Evolutionary conservation across 2,329 filamentous ascomycete genomes (phyloP), one percentile per base, ranked within the genome.

Genomic region (Trichoderma harzianum): DNA sequence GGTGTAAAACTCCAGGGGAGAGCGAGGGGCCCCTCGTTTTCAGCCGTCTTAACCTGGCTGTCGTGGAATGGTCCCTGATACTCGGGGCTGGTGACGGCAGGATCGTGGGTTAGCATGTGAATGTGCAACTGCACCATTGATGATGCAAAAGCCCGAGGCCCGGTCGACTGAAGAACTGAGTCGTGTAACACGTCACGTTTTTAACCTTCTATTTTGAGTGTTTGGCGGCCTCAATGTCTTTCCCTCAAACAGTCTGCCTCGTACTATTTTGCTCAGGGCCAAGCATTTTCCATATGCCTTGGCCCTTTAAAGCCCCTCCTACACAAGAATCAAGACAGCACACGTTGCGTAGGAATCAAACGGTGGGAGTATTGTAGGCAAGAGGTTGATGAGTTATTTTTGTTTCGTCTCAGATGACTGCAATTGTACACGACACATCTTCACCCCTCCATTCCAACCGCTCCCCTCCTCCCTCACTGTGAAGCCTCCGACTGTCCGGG

Each of bases 401-500:
- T 69, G n/a, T 76, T 78, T 75, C 34, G 72, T 78, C 76, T 79
- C 76, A 51, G 75, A 74, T 75, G 73, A 69, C 72, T 6, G 57
- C 28, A 78, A 80, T 66, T 79, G 73, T 78, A 80, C 78, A 79
- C 73, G 75, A 77, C 75, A 67, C 58, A 66, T 72, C 24, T 43
- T 28, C 73, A 74, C 74, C 74, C 64, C 51, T 71, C 64, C 62
- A 63, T 74, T 74, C 61, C 71, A 76, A 64, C 34, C 61, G 69
- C 71, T 77, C 81, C 32, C n/a, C 5, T 8, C 11, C n/a, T 61
- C n/a, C 78, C 79, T 75, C 77, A 82, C 79, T 80, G 80, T 77
- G 81, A 81, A 72, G 79, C 77, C 73, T 82, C 79, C 60, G 74
- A 77, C 76, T 82, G 77, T 72, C 74, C 77, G 39, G 81, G 74